Evolutionary conservation across 192 early-diverging fungal species (phyloP), one percentile per base, ranked within the genome.

Genomic region (Coemansia sp.): DNA sequence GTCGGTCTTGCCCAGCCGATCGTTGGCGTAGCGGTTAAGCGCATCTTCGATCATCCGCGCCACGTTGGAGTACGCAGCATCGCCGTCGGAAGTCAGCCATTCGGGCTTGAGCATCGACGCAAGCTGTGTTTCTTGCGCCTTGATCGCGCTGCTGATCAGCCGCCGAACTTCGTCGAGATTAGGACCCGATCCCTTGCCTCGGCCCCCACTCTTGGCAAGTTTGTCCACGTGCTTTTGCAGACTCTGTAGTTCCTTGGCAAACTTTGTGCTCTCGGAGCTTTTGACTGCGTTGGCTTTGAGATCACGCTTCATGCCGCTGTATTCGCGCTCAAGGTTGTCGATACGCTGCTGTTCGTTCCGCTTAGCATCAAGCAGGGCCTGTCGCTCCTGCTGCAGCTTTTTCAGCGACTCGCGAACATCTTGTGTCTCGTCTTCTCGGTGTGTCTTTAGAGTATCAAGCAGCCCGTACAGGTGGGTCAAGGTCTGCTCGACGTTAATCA

Each of bases 1-100:
- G 69, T 92, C 90, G 1, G 88, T 77, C 58, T 78, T 82, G 43
- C 81, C 86, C 24, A 89, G 52, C 7, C 78, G 73, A 20, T 81
- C 78, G 41, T 84, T 83, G 38, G 83, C 78, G 58, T 86, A 89
- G 37, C 81, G 82, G 37, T 75, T 62, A 19, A 90, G 70, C 10
- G 87, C 87, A 14, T 81, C 78, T 19, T 89, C 82, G 10, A 90
- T 86, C 62, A 86, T 71, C 26, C 69, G 63, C 3, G 71, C 65
- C 14, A 88, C 81, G 37, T 69, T 69, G 37, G 69, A 57, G 18
- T 68, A 68, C 4, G 73, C 78, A 5, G 69, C 69, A 59, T 81
- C 78, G 35, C 70, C 78, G 39, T 75, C 66, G 10, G 70, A 69
- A 4, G 58, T 52, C 26, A 81, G 63, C 73, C 74, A 75, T 22